Conservation (phyloP, 1,284 basidiomycete genomes). For the Puccinia polysora region DNA sequence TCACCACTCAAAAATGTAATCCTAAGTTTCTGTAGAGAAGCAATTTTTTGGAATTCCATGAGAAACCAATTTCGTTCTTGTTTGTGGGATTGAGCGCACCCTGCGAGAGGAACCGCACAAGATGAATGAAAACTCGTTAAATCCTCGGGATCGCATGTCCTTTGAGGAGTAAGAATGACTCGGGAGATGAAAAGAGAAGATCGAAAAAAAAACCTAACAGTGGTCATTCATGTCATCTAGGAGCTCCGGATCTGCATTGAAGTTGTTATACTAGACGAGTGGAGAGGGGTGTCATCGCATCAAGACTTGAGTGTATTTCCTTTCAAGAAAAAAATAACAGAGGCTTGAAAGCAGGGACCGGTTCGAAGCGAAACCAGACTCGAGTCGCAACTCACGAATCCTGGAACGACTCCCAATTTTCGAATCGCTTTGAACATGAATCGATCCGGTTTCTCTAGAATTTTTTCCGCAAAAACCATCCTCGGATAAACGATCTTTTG, state of each 20-base stretch:
- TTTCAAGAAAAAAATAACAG: neutral
- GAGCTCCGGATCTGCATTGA: slow-evolving; percentile 41
- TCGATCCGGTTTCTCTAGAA: slow-evolving; percentile 27
- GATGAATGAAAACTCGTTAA: neutral
- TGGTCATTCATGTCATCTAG: slow-evolving; percentile 44
- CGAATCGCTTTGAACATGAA: slow-evolving; percentile 23
- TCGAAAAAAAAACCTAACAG: too few relatives aligned
- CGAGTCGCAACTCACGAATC: slow-evolving; percentile 44
- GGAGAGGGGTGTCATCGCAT: too few relatives aligned
- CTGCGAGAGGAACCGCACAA: neutral
- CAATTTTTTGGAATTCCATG: slow-evolving; percentile 33
- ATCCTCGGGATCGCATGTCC: neutral
- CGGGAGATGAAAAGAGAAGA: too few relatives aligned
- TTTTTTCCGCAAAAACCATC: slow-evolving; percentile 70
- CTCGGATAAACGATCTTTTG: slow-evolving; percentile 76
- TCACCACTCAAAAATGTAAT: slow-evolving; percentile 42
- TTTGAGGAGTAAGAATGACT: too few relatives aligned
- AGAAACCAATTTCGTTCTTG: slow-evolving; percentile 44
- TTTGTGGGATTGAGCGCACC: slow-evolving; percentile 63
- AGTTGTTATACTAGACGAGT: slow-evolving; percentile 41
- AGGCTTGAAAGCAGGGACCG: too few relatives aligned
- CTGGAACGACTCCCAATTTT: slow-evolving; percentile 29
- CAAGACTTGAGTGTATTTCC: too few relatives aligned
- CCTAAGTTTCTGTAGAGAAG: neutral
- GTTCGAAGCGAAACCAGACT: too few relatives aligned